Percentiles rank a stretch among this genome's conserved stretches.
phyloP scores from a whole-genome alignment of 306 rosid species.

The Medicago lupulina region DNA sequence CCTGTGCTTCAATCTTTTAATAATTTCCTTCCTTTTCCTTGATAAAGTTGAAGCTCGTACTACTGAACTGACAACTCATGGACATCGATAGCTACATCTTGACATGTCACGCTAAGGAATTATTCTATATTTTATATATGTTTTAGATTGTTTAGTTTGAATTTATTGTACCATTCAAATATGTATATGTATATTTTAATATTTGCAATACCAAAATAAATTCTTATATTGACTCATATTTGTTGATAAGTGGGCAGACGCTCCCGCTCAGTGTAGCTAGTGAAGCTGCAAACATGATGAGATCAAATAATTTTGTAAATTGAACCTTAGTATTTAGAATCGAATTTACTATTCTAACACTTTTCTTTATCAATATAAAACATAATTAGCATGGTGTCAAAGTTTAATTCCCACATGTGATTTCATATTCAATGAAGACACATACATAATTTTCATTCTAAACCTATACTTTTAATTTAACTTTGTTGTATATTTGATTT shows the following conservation, averaged over 20 bases:
- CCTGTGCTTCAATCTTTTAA: constrained; percentile 65
- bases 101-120: not conserved
- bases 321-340: not conserved
- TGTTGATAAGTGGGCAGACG: too few species aligned
- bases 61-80: not conserved
- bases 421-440: too few species aligned
- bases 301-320: too few species aligned
- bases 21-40: constrained; percentile 64
- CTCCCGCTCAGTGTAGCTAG: not conserved
- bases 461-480: too few species aligned
- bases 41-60: constrained; percentile 21
- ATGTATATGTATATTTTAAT: not conserved
- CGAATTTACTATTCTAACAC: too few species aligned
- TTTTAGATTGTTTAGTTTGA: not conserved
- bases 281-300: too few species aligned
- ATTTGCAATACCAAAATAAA: not conserved
- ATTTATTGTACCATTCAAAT: not conserved
- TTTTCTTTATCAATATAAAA: too few species aligned
- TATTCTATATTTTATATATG: not conserved
- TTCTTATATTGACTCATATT: not conserved
- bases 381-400: too few species aligned
- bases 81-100: not conserved
- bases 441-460: too few species aligned
- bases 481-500: too few species aligned
- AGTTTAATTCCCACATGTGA: too few species aligned